phyloP scores from a whole-genome alignment of 257 asterid species.

The Fraxinus cuspidata region DNA sequence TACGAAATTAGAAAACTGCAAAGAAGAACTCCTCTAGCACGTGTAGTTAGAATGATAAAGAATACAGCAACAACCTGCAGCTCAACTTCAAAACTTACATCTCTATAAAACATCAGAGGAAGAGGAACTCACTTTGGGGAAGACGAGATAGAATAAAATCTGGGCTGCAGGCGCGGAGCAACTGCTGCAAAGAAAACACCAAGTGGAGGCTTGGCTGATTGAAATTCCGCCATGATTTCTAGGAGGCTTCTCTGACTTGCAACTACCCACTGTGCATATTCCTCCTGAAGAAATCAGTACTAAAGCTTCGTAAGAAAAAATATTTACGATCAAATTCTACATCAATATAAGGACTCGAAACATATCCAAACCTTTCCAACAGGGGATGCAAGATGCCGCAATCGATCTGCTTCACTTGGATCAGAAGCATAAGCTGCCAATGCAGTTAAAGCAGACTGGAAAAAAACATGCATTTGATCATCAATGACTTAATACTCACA shows the following conservation, averaged over 20 bases:
- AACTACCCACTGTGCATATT: conserved; percentile 76
- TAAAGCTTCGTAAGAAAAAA: conserved; percentile 17
- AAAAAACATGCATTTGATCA: conserved; percentile 5
- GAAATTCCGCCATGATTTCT: conserved; percentile 84
- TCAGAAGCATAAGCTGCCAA: conserved; percentile 87
- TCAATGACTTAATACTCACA: conserved; percentile 17
- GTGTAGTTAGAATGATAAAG: neutral
- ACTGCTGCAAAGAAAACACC: conserved; percentile 96
- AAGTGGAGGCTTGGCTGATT: conserved; percentile 80
- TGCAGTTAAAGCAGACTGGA: conserved; percentile 76
- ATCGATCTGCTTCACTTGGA: conserved; percentile 75
- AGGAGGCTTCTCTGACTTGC: conserved; percentile 87
- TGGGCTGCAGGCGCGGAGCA: conserved; percentile 84
- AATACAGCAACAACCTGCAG: conserved; percentile 3
- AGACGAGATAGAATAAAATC: conserved; percentile 96
- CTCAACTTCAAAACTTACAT: conserved; percentile 1
- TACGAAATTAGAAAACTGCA: neutral
- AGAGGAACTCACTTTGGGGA: conserved; percentile 67
- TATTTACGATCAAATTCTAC: neutral
- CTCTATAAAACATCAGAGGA: conserved; percentile 12
- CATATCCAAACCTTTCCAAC: conserved; percentile 75
- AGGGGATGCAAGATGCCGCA: conserved; percentile 81
- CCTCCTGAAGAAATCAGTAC: conserved; percentile 53
- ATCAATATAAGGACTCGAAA: conserved; percentile 3
- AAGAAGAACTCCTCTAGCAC: conserved; percentile 11